Conservation (phyloP, 495 filamentous ascomycete species). For the Aspergillus panamensis region DNA sequence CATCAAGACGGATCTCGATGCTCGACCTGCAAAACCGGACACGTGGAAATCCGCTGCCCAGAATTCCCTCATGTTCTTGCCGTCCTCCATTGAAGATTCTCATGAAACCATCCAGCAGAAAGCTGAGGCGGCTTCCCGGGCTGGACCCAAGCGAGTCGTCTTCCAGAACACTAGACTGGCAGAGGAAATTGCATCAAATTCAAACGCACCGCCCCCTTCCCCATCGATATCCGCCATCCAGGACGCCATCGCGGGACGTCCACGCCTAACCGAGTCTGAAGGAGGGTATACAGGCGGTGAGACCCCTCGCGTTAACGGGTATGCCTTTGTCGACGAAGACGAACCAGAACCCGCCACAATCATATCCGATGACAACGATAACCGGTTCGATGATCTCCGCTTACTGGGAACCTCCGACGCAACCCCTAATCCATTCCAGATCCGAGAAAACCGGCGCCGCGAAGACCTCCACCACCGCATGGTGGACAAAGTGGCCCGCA, state of each 20-base stretch:
- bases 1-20: conserved; percentile 58
- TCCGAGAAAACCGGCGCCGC: conserved; percentile 69
- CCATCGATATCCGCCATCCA: conserved; percentile 82
- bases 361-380: conserved; percentile 14
- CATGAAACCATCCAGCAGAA: conserved; percentile 62
- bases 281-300: conserved; percentile 62
- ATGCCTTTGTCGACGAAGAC: conserved; percentile 86
- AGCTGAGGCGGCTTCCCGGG: conserved; percentile 66
- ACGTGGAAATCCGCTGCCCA: conserved; percentile 68
- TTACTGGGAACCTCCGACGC: conserved; percentile 57
- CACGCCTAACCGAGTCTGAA: conserved; percentile 62
- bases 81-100: conserved; percentile 62
- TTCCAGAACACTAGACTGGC: conserved; percentile 79
- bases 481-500: conserved; percentile 79
- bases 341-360: conserved; percentile 45
- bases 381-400: conserved; percentile 25
- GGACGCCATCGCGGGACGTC: conserved; percentile 79
- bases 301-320: conserved; percentile 88
- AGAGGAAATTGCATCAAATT: conserved; percentile 26
- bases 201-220: conserved; percentile 54
- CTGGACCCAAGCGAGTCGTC: conserved; percentile 70
- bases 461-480: conserved; percentile 86
- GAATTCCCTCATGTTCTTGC: conserved; percentile 87
- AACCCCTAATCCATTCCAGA: conserved; percentile 76
- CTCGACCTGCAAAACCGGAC: conserved; percentile 74